Evolutionary conservation across 306 rosid species (phyloP).

Genomic region (Sicyos baderoa): DNA sequence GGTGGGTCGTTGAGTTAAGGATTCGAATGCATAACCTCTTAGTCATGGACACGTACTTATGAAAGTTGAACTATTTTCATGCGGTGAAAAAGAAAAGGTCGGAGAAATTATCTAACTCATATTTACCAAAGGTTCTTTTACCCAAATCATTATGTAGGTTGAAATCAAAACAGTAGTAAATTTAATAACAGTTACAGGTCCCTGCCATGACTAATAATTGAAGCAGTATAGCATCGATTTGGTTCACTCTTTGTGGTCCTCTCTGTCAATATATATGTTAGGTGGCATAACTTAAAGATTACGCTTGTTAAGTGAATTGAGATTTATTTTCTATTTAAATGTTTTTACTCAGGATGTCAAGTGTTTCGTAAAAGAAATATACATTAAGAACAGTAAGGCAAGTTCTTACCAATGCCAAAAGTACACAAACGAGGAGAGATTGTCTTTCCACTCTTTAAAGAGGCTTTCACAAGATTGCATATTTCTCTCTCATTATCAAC

Average conservation of each 20-base stretch:
- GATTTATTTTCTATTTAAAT: background rate
- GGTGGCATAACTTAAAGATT: background rate
- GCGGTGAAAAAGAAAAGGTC: background rate
- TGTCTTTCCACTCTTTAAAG: conserved; percentile 31
- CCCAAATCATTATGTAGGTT: background rate
- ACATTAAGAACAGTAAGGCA: background rate
- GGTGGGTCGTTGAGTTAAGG: background rate
- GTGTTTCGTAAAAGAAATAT: background rate
- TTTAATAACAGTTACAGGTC: background rate
- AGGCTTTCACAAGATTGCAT: conserved; percentile 49
- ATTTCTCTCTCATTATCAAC: conserved; percentile 80
- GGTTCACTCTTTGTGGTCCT: background rate
- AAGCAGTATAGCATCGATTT: background rate
- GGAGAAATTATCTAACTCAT: background rate
- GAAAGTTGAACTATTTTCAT: too few species aligned
- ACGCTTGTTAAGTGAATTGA: background rate
- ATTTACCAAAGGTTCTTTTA: background rate
- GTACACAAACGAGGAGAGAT: conserved; percentile 63
- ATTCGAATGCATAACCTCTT: too few species aligned
- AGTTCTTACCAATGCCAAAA: conserved; percentile 76
- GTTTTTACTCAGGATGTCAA: conserved; percentile 7
- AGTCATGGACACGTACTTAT: too few species aligned
- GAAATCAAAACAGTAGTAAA: background rate
- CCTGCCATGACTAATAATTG: conserved; percentile 1
- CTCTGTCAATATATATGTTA: background rate